Evolutionary conservation across 1,139 yeast species (phyloP), one percentile per base, ranked within the genome.

Genomic region (Yamadazyma kanchanaburiensis): DNA sequence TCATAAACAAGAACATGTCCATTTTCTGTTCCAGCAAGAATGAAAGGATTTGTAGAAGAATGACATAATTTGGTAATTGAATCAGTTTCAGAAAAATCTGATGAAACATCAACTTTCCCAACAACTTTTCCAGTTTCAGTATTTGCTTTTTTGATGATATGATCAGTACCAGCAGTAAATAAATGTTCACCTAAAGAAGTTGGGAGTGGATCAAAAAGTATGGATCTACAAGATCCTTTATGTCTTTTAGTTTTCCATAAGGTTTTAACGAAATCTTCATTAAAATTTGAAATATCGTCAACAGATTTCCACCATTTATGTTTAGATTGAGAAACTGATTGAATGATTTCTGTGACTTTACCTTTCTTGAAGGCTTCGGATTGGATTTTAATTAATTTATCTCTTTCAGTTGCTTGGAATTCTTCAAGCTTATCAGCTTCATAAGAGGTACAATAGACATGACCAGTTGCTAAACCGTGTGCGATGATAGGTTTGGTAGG

Each of bases 171-270:
- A 11, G 80, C 79, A 1, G 95, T 70, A 45, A 66, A 84, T 1
- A 84, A 38, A 30, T 51, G 45, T 12, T 75, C 73, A 3, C 88
- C 88, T 0, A 71, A 60, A 10, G 62, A 55, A 11, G 44, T 36
- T 27, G 55, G 64, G 22, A 63, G 53, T 3, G 76, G 72, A 39
- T 83, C 89, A 52, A 86, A 82, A 11, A 75, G 61, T 5, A 87
- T 61, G 6, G 83, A 77, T 25, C 98, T 62, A 40, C 95, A 86
- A 37, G 95, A 83, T 1, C 89, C 91, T 55, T 87, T 87, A 53
- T 91, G 97, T 49, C 97, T 72, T 48, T 77, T 85, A 0, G 97
- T 88, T 35, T 81, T 74, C 97, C 97, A 91, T 22, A 66, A 40
- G n/a, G 64, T 49, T 3, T 53, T 55, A 3, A 75, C 51, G 3